Base-by-base conservation (phyloP, 2,329 filamentous ascomycete species). In the Talaromyces sp. region DNA sequence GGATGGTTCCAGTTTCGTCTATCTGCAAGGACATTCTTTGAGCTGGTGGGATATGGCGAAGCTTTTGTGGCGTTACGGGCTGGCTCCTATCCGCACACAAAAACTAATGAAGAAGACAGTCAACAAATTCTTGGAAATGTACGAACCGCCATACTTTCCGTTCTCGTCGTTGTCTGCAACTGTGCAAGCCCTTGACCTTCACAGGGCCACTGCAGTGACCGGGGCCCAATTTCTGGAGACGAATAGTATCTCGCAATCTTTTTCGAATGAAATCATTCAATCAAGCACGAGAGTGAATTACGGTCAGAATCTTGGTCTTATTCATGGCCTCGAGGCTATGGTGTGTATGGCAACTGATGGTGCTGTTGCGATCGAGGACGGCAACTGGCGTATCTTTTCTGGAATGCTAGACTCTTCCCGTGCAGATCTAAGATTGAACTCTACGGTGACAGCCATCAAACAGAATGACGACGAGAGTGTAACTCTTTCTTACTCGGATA, bases 351-450 rank as follows among this genome's bases (percentile, higher is more conserved):
- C 93, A 1, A 90, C 92, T 0, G 88, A 93, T 59, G 92, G 92
- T 6, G 91, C 93, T 0, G 86, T 92, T 73, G 82, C 89, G 18
- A 84, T 98, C 1, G 76, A 84, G 14, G 92, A 92, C 6, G 95
- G 95, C 1, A 99, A 98, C 75, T 98, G 93, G 92, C 87, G 86
- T 69, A 96, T 99, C 61, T 99, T 99, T 72, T 83, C 88, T n/a
- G 79, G 82, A 50, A 96, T 97, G 89, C 79, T 93, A 1, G 81
- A 84, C 40, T 77, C 80, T 0, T 88, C 91, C 1, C 78, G 82
- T 2, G 87, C 90, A 0, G 75, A 80, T 0, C 67, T 93, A 5
- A 78, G 80, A 42, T 79, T 90, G 25, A 89, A 93, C 69, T 90
- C 88, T 0, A 81, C 84, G 0, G 88, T 97, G 0, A 80, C 82